Evolutionary conservation across 805 yeast genomes (phyloP), one percentile per base, ranked within the genome.

Genomic region (Kodamaea nitidulidarum): DNA sequence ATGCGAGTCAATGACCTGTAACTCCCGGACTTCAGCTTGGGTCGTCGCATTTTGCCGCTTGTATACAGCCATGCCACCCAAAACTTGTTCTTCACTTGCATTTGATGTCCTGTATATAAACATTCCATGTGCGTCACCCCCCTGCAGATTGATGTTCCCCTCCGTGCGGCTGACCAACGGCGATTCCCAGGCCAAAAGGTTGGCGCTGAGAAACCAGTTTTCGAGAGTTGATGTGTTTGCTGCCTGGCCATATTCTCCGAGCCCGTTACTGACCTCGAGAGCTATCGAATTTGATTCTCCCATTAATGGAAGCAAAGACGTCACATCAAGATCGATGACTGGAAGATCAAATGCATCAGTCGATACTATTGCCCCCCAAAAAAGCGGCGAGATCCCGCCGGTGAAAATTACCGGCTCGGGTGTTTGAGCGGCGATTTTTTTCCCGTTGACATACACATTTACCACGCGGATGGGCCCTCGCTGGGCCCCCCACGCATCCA

Each of bases 311-410:
- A 87, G 60, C 45, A 80, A 69, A 0, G 84, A 78, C 8, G 91
- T 75, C 34, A 88, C 51, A 46, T 88, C 95, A 33, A 88, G 55
- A 41, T 79, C 81, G 47, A 82, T 67, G n/a, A 82, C 72, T 12
- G 78, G 79, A 21, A 87, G 64, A 55, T 88, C 95, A 60, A 80
- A 85, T 0, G 95, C 81, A 42, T 78, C 73, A 14, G 75, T 70
- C 2, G 86, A 80, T 5, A 87, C 95, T 44, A 84, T 76, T 3
- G 95, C 87, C 36, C 74, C 70, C 96, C 96, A 88, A 34, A 87
- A 62, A 3, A 81, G 70, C 1, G 96, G 95, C 1, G 88, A 75
- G 24, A 80, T 62, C 2, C 95, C 95, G 5, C 95, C 95, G 1
- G 95, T 79, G 61, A 71, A 88, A 11, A 88, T 73, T 6, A 80